Evolutionary conservation across 306 rosid species (phyloP).

Genomic region (Malus sieversii): DNA sequence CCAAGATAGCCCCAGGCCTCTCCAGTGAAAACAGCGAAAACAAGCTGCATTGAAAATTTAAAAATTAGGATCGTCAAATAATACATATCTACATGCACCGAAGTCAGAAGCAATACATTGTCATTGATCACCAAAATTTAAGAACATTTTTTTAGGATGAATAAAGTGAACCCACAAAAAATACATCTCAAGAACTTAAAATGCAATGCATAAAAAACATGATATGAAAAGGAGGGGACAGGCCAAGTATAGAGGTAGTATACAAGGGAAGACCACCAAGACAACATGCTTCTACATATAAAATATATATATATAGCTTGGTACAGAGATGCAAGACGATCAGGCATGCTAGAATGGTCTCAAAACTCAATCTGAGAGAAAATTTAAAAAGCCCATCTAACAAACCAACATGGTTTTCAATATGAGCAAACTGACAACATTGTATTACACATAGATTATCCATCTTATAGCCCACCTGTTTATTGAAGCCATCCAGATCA

Average conservation of each 20-base stretch:
- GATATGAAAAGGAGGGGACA: not conserved
- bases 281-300: not conserved
- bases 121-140: not conserved
- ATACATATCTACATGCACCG: not conserved
- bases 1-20: constrained; percentile 98
- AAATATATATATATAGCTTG: not conserved
- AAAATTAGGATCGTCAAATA: constrained; percentile 16
- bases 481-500: constrained; percentile 50
- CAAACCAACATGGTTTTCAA: not conserved
- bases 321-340: too few relatives aligned
- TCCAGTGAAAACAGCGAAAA: constrained; percentile 77
- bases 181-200: not conserved
- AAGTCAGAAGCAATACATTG: not conserved
- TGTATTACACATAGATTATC: not conserved
- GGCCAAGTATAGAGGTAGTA: not conserved
- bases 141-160: not conserved
- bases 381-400: not conserved
- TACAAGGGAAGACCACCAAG: not conserved
- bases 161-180: not conserved
- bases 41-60: constrained; percentile 64
- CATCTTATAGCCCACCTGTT: constrained; percentile 54
- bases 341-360: not conserved
- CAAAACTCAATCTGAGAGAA: not conserved
- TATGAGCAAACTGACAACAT: not conserved
- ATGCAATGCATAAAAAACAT: not conserved